Evolutionary conservation across 108 stramenopile species (phyloP).

Genomic region (Hondaea fermentalgiana): DNA sequence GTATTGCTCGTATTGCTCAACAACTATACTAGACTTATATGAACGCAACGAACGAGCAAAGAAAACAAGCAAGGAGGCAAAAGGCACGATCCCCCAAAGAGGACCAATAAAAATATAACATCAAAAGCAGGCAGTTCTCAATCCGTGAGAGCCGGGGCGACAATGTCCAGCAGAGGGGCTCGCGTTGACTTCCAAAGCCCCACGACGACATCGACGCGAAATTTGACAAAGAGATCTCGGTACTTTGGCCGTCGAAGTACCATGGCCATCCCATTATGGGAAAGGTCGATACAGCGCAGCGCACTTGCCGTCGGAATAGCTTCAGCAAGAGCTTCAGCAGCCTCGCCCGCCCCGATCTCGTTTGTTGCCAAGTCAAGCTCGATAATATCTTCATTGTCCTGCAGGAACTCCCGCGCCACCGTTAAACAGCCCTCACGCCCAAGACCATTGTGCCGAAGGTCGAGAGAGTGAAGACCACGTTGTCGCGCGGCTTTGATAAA

Average conservation of each 20-base stretch:
- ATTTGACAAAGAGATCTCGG: background rate
- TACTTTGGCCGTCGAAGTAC: background rate
- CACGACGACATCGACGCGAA: background rate
- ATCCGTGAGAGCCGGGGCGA: background rate
- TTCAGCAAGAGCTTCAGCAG: background rate
- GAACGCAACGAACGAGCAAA: too few relatives aligned
- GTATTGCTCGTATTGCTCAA: too few relatives aligned
- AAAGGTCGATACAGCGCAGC: background rate
- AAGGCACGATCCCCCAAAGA: too few relatives aligned
- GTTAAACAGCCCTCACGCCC: background rate
- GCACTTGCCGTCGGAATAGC: background rate
- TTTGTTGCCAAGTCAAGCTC: background rate
- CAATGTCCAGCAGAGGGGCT: background rate
- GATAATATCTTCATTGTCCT: background rate
- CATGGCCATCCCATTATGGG: background rate
- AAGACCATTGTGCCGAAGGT: background rate
- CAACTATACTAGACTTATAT: too few relatives aligned
- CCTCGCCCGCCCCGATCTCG: background rate
- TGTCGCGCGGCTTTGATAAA: background rate
- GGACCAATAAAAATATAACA: too few relatives aligned
- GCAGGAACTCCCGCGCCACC: background rate
- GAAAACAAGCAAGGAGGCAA: too few relatives aligned
- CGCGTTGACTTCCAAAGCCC: background rate
- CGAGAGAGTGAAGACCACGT: background rate
- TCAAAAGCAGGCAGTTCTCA: too few relatives aligned